phyloP scores from a whole-genome alignment of 495 filamentous ascomycete species.

The Aspergillus indologenus region DNA sequence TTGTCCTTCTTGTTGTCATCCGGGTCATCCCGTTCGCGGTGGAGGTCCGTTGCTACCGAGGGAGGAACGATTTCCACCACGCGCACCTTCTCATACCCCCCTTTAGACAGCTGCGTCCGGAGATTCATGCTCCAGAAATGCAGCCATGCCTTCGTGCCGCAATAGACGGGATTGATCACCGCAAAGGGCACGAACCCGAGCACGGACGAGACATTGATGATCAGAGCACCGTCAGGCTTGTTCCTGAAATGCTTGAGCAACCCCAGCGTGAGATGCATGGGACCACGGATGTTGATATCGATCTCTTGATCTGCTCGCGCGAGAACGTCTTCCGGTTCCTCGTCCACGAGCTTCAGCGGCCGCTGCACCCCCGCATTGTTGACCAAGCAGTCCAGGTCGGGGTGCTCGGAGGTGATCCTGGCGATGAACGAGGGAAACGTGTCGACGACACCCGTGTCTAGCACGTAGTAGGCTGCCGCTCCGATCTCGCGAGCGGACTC shows the following conservation, averaged over 20 bases:
- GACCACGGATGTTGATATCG: constrained; percentile 48
- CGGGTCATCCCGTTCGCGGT: constrained; percentile 47
- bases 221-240: constrained; percentile 23
- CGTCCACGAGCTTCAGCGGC: constrained; percentile 20
- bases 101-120: constrained; percentile 36
- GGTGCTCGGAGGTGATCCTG: constrained; percentile 34
- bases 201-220: constrained; percentile 48
- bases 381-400: constrained; percentile 46
- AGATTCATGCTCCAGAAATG: constrained; percentile 49
- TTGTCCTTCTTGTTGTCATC: constrained; percentile 51
- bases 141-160: constrained; percentile 47
- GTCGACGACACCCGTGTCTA: constrained; percentile 39
- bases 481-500: constrained; percentile 34
- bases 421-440: constrained; percentile 37
- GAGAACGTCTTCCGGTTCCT: constrained; percentile 17
- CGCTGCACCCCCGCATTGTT: constrained; percentile 36
- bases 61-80: constrained; percentile 49
- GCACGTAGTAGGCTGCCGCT: constrained; percentile 37
- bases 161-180: constrained; percentile 48
- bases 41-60: constrained; percentile 44
- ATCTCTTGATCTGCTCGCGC: constrained; percentile 46
- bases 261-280: constrained; percentile 45
- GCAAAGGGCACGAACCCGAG: constrained; percentile 42
- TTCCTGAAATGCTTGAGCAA: constrained; percentile 42
- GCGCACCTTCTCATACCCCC: constrained; percentile 28